A percentile compares a stretch with the other conserved stretches of the same genome.
phyloP scores from a whole-genome alignment of 2,329 filamentous ascomycete species.

The Falciphora oryzae region DNA sequence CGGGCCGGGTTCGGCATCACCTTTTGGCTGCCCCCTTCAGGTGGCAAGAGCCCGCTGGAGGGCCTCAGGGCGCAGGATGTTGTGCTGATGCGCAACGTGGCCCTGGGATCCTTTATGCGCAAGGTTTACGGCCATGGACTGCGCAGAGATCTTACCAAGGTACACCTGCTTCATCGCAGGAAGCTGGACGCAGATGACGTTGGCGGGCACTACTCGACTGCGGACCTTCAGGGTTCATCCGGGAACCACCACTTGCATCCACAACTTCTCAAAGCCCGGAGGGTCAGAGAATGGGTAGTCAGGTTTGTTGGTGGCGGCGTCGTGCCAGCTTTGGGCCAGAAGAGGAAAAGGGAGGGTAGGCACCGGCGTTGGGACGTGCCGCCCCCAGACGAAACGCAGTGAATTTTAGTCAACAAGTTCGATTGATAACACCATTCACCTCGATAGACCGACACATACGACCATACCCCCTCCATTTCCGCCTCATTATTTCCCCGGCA shows the following conservation, averaged over 20 bases:
- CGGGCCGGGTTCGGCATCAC: conserved; percentile 73
- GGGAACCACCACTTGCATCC: conserved; percentile 28
- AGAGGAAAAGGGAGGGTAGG: neutral
- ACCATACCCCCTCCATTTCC: no score
- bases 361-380: conserved; percentile 21
- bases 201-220: conserved; percentile 51
- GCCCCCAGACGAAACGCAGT: conserved; percentile 22
- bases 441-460: no score
- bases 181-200: conserved; percentile 44
- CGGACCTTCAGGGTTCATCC: conserved; percentile 35
- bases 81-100: conserved; percentile 73
- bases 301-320: conserved; percentile 51
- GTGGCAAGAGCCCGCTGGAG: conserved; percentile 26
- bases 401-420: neutral
- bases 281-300: conserved; percentile 70
- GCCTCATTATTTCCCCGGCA: no score
- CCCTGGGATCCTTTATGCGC: conserved; percentile 66
- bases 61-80: conserved; percentile 66
- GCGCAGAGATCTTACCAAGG: conserved; percentile 61
- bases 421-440: no score
- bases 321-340: neutral
- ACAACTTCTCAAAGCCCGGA: conserved; percentile 57
- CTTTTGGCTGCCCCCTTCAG: conserved; percentile 61
- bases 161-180: conserved; percentile 59
- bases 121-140: conserved; percentile 83